phyloP scores from a whole-genome alignment of 2,329 filamentous ascomycete genomes.

The Periconia sp. region DNA sequence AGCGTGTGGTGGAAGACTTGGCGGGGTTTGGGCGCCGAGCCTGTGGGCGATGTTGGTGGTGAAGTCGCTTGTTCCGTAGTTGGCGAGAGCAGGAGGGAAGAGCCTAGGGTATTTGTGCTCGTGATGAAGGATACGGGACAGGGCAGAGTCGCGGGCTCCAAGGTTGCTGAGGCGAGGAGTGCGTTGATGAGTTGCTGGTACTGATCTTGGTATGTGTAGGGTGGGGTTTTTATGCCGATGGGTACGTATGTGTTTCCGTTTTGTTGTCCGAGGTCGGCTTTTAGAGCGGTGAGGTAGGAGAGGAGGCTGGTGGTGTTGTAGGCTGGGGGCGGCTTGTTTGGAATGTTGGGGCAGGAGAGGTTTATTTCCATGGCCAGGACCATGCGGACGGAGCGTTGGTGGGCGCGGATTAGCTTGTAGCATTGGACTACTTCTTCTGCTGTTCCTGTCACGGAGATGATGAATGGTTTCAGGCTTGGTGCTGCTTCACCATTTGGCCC shows the following conservation, averaged over 20 bases:
- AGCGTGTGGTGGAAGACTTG: conserved; percentile 46
- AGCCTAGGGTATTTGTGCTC: conserved; percentile 76
- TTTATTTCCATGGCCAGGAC: conserved; percentile 76
- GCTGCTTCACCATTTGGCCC: not conserved
- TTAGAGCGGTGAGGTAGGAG: conserved; percentile 62
- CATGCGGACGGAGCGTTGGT: conserved; percentile 45
- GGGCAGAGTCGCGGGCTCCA: conserved; percentile 21
- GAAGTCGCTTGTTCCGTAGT: conserved; percentile 14
- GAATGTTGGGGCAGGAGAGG: conserved; percentile 79
- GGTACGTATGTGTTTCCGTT: conserved; percentile 42
- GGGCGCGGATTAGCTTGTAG: conserved; percentile 57
- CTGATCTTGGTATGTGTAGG: conserved; percentile 74
- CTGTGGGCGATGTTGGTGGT: conserved; percentile 2
- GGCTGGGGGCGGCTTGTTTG: conserved; percentile 70
- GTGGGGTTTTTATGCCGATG: conserved; percentile 75
- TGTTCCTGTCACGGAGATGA: conserved; percentile 74
- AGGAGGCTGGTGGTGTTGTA: conserved; percentile 63
- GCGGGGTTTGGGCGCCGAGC: conserved; percentile 8
- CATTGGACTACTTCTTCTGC: conserved; percentile 63
- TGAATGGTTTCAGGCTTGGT: conserved; percentile 61
- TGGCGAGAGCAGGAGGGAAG: conserved; percentile 64
- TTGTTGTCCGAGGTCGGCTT: conserved; percentile 33
- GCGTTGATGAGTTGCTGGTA: conserved; percentile 64
- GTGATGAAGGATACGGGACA: conserved; percentile 71
- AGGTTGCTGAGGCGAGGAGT: conserved; percentile 47